A percentile compares a stretch with the other conserved stretches of the same genome.
These are phyloP conservation scores for Macrolepiota albuminosa DNA, from an alignment of 768 basidiomycete species.

Conservation along the genomic window DNA sequence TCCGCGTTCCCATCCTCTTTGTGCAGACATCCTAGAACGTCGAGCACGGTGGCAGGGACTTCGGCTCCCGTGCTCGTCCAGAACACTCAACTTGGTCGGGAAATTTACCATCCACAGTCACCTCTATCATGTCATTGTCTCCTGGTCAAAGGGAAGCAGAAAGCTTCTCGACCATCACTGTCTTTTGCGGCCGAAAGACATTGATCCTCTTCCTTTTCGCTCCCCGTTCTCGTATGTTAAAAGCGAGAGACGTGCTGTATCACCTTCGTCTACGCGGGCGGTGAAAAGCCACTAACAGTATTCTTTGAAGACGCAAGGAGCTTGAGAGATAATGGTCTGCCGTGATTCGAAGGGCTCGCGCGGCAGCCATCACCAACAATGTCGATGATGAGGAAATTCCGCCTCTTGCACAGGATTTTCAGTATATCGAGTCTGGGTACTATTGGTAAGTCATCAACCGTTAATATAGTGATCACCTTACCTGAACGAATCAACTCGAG, in stretches of 20 bases:
- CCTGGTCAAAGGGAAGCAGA: background rate
- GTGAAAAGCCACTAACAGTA: background rate
- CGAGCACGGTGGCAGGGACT: background rate
- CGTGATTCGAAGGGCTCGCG: slow-evolving; percentile 20
- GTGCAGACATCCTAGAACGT: background rate
- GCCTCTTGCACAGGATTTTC: slow-evolving; percentile 34
- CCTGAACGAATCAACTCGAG: slow-evolving; percentile 11
- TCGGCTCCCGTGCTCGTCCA: background rate
- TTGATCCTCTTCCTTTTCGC: background rate
- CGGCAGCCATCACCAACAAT: slow-evolving; percentile 33
- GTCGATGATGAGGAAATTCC: slow-evolving; percentile 44
- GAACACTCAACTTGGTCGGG: background rate
- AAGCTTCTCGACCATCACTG: background rate
- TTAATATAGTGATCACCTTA: background rate
- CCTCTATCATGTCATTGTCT: background rate
- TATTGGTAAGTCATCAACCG: slow-evolving; percentile 32
- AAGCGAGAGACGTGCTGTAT: slow-evolving; percentile 1
- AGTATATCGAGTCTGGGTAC: slow-evolving; percentile 52
- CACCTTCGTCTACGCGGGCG: background rate
- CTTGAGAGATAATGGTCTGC: slow-evolving; percentile 31
- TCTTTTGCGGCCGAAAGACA: background rate
- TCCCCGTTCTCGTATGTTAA: background rate
- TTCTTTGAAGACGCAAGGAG: slow-evolving; percentile 16
- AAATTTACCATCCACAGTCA: background rate
- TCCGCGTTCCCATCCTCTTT: background rate